Conservation (phyloP, 2,329 filamentous ascomycete species). For the Pleurostoma richardsiae region DNA sequence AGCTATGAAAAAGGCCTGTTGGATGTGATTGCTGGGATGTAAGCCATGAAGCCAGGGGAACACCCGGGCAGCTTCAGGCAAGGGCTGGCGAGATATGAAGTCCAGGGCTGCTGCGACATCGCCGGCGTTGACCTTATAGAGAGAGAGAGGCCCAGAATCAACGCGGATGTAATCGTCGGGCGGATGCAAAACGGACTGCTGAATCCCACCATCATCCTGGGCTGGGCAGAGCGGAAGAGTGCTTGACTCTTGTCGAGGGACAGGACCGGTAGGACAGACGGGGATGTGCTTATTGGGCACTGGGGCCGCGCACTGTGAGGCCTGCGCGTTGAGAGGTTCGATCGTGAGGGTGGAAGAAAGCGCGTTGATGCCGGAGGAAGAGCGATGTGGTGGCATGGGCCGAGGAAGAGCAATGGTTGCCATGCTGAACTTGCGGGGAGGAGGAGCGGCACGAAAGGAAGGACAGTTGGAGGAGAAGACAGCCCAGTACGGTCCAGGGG, state of each 20-base stretch:
- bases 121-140: slow-evolving; percentile 70
- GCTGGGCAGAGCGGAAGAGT: slow-evolving; percentile 64
- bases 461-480: no score
- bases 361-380: slow-evolving; percentile 22
- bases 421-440: slow-evolving; percentile 26
- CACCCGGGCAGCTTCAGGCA: slow-evolving; percentile 79
- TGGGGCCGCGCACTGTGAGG: slow-evolving; percentile 28
- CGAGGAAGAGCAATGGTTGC: slow-evolving; percentile 48
- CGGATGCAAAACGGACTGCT: slow-evolving; percentile 69
- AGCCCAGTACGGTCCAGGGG: no score
- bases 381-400: slow-evolving; percentile 23
- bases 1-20: slow-evolving; percentile 83
- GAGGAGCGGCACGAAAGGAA: no score
- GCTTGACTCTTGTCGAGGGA: slow-evolving; percentile 45
- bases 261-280: slow-evolving; percentile 78
- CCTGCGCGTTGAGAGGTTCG: slow-evolving; percentile 28
- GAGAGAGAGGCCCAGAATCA: slow-evolving; percentile 46
- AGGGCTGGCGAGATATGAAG: slow-evolving; percentile 69
- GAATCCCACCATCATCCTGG: slow-evolving; percentile 46
- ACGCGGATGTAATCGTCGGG: slow-evolving; percentile 56
- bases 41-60: slow-evolving; percentile 97
- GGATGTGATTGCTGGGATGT: slow-evolving; percentile 82
- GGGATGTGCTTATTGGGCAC: slow-evolving; percentile 89
- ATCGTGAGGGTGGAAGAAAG: slow-evolving; percentile 23
- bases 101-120: slow-evolving; percentile 70